Percentiles rank a stretch among this genome's conserved stretches.
phyloP scores from a whole-genome alignment of 2,329 filamentous ascomycete genomes.

The Fusarium armeniacum region DNA sequence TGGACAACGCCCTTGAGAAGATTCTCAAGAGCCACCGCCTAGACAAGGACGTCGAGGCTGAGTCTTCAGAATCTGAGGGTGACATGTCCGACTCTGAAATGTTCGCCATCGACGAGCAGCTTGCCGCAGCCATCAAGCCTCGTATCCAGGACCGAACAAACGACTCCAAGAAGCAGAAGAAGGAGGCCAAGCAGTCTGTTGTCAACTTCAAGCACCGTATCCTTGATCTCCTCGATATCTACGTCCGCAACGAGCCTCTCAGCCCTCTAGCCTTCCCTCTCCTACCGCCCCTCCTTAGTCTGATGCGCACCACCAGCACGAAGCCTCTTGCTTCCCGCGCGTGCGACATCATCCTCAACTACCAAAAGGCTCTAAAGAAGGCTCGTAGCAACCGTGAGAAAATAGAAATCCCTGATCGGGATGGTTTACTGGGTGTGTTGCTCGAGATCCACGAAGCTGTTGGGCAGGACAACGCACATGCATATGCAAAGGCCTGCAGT shows the following conservation, averaged over 20 bases:
- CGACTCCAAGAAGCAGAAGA: conserved; percentile 85
- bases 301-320: conserved; percentile 81
- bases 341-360: conserved; percentile 77
- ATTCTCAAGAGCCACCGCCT: conserved; percentile 80
- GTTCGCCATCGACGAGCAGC: conserved; percentile 86
- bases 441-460: conserved; percentile 77
- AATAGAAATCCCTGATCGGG: conserved; percentile 56
- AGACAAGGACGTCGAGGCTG: conserved; percentile 70
- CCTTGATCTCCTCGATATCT: conserved; percentile 88
- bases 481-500: conserved; percentile 82
- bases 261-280: conserved; percentile 77
- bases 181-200: conserved; percentile 89
- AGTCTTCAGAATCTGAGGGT: conserved; percentile 72
- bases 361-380: conserved; percentile 77
- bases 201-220: conserved; percentile 96
- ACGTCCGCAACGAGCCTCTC: conserved; percentile 81
- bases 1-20: conserved; percentile 82
- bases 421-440: conserved; percentile 71
- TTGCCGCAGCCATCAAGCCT: conserved; percentile 88
- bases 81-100: conserved; percentile 98
- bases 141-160: conserved; percentile 70
- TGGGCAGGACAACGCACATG: conserved; percentile 72
- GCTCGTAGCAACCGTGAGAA: conserved; percentile 60
- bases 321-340: conserved; percentile 83
- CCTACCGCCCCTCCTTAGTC: conserved; percentile 80